phyloP scores from a whole-genome alignment of 176 grass and related monocot genomes.

The Poa annua region DNA sequence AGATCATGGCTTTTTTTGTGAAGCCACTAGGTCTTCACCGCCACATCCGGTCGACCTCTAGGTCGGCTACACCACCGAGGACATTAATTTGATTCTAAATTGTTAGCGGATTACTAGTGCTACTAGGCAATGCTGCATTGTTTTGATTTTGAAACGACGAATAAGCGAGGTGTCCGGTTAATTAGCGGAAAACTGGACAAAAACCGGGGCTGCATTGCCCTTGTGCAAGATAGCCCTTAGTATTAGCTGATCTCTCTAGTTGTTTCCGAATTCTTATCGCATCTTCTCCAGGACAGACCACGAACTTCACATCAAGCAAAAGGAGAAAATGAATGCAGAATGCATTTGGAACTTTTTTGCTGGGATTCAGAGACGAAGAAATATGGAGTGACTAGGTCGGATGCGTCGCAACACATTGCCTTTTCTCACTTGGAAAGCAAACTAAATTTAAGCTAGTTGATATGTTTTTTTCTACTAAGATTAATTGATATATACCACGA shows the following conservation, averaged over 20 bases:
- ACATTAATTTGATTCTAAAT: not conserved
- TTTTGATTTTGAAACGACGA: too few species aligned
- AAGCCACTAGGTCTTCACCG: too few species aligned
- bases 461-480: slow-evolving; percentile 33
- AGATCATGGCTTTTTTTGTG: too few species aligned
- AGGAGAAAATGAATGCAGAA: not conserved
- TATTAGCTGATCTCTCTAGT: not conserved
- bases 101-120: not conserved
- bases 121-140: not conserved
- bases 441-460: slow-evolving; percentile 39
- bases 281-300: not conserved
- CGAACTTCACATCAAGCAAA: not conserved
- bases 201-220: not conserved
- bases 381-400: not conserved
- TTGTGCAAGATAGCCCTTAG: not conserved
- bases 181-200: too few species aligned
- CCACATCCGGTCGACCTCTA: too few species aligned
- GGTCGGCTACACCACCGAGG: too few species aligned
- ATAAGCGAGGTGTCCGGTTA: too few species aligned
- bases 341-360: not conserved
- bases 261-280: not conserved
- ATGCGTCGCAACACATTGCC: not conserved
- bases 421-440: slow-evolving; percentile 16
- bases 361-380: not conserved
- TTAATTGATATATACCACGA: slow-evolving; percentile 32